phyloP scores from a whole-genome alignment of 2,329 filamentous ascomycete genomes.

The Penicillium sp. region DNA sequence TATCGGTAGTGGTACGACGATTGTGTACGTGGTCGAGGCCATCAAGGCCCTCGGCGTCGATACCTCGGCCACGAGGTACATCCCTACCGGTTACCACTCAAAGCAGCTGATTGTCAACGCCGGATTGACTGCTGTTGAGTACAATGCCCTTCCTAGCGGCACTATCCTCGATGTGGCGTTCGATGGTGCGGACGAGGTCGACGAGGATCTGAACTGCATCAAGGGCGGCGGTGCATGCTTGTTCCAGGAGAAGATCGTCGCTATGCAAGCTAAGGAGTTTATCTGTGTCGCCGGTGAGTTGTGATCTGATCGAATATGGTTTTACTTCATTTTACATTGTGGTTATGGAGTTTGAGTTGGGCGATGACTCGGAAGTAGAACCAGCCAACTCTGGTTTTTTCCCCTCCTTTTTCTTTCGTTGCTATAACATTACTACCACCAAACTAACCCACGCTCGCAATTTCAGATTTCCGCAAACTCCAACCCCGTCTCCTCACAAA shows the following conservation, averaged over 20 bases:
- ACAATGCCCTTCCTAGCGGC: conserved; percentile 68
- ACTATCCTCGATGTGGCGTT: conserved; percentile 81
- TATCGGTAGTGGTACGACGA: conserved; percentile 64
- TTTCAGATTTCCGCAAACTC: conserved; percentile 83
- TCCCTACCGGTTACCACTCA: conserved; percentile 89
- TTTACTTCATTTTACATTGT: background rate
- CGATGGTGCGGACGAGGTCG: conserved; percentile 95
- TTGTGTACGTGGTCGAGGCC: conserved; percentile 66
- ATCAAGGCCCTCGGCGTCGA: conserved; percentile 52
- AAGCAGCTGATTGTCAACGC: conserved; percentile 80
- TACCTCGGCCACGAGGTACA: conserved; percentile 68
- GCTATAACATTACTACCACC: background rate
- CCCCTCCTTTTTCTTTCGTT: background rate
- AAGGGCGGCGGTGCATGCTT: conserved; percentile 97
- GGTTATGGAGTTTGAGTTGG: background rate
- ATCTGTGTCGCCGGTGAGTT: conserved; percentile 75
- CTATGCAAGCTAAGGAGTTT: conserved; percentile 77
- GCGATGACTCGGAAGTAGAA: background rate
- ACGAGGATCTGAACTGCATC: conserved; percentile 91
- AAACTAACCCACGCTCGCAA: background rate
- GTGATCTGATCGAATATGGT: background rate
- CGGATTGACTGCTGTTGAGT: conserved; percentile 71
- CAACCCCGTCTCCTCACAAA: conserved; percentile 68
- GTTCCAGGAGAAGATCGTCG: conserved; percentile 96
- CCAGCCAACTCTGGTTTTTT: too few relatives aligned